phyloP scores from a whole-genome alignment of 2,329 filamentous ascomycete genomes.

The Davidsoniella neocaledoniae region DNA sequence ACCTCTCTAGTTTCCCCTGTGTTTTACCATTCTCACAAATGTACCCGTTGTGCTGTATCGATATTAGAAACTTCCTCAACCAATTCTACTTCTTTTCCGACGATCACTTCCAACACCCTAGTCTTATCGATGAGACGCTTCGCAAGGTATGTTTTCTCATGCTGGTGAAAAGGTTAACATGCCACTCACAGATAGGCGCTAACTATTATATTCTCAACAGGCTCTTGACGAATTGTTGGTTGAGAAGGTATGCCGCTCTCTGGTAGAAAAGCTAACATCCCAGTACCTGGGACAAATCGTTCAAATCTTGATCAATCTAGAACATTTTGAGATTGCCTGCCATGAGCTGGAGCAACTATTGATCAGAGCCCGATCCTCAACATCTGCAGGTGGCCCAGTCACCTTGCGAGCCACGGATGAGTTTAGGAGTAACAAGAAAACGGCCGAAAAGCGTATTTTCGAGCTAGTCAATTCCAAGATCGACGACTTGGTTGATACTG shows the following conservation, averaged over 20 bases:
- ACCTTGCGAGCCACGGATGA: constrained; percentile 67
- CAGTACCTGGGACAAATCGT: constrained; percentile 97
- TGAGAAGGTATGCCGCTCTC: constrained; percentile 74
- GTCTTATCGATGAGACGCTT: constrained; percentile 79
- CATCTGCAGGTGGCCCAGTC: constrained; percentile 63
- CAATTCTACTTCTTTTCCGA: constrained; percentile 97
- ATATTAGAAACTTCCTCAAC: constrained; percentile 93
- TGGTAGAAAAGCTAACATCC: constrained; percentile 74
- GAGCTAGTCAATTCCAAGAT: constrained; percentile 98
- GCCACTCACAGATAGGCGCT: background rate
- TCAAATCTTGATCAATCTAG: constrained; percentile 92
- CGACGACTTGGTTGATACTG: constrained; percentile 89
- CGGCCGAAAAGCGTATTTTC: constrained; percentile 92
- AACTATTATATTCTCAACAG: constrained; percentile 23
- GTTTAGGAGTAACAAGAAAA: constrained; percentile 84
- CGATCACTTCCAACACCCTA: constrained; percentile 84
- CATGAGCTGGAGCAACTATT: constrained; percentile 75
- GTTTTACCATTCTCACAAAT: constrained; percentile 97
- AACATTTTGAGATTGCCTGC: constrained; percentile 91
- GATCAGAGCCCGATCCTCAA: constrained; percentile 67
- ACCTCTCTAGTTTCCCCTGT: constrained; percentile 55
- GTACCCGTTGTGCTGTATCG: constrained; percentile 96
- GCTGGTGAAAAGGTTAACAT: background rate
- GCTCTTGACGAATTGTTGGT: constrained; percentile 90
- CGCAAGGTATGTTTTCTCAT: constrained; percentile 40